A percentile compares a stretch with the other conserved stretches of the same genome.
Conservation (phyloP, 345 rosid genomes). For the Hibiscus mutabilis region DNA sequence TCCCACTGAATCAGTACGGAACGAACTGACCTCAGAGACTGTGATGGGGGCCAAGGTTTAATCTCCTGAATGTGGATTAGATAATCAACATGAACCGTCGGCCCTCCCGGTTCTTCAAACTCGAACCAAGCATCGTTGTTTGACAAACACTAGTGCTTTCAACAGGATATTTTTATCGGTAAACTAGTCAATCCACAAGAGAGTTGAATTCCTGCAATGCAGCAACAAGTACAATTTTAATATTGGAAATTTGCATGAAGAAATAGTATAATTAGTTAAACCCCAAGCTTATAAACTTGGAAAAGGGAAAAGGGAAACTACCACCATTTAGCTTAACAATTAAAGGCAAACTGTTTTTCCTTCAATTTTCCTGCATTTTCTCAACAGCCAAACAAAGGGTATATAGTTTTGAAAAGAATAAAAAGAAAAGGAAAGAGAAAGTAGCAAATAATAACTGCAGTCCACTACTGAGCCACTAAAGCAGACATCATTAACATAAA, state of each 20-base stretch:
- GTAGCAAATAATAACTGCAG: too few species aligned
- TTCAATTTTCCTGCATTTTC: constrained; percentile 9
- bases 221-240: too few species aligned
- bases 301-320: background rate
- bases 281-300: background rate
- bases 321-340: constrained; percentile 3
- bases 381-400: constrained; percentile 13
- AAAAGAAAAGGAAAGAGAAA: background rate
- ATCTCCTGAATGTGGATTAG: constrained; percentile 70
- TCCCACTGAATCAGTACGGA: constrained; percentile 88
- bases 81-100: constrained; percentile 50
- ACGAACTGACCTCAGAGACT: constrained; percentile 72
- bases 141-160: constrained; percentile 12
- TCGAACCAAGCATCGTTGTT: constrained; percentile 62
- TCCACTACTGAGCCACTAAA: too few species aligned
- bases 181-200: too few species aligned
- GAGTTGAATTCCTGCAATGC: too few species aligned
- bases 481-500: too few species aligned
- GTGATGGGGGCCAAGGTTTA: constrained; percentile 98
- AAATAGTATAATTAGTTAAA: too few species aligned
- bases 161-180: too few species aligned
- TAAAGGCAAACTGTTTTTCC: background rate
- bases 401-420: background rate
- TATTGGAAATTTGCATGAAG: too few species aligned
- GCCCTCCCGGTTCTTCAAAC: constrained; percentile 48